These are phyloP conservation scores for Apocynum venetum DNA, from an alignment of 257 asterid species.

Conservation along the genomic window DNA sequence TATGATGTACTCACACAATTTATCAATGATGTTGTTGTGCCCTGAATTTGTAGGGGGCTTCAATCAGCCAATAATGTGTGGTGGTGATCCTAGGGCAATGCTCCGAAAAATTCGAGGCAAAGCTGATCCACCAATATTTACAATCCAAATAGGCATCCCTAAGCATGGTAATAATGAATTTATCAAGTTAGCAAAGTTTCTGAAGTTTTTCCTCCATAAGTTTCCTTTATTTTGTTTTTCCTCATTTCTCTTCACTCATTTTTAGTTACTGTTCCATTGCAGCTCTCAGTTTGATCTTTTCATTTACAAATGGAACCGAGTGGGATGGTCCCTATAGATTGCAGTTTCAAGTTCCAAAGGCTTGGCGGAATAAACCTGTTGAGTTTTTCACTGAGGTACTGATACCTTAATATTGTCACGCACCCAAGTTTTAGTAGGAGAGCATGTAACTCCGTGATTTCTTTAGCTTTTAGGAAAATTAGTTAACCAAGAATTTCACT, in stretches of 20 bases:
- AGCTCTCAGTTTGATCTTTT: constrained; percentile 79
- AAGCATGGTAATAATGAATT: constrained; percentile 54
- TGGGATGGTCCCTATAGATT: constrained; percentile 92
- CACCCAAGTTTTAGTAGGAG: neutral
- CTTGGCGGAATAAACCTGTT: constrained; percentile 59
- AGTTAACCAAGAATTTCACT: neutral
- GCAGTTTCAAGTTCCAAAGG: constrained; percentile 70
- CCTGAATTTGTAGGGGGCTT: constrained; percentile 56
- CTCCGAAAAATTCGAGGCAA: constrained; percentile 64
- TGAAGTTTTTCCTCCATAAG: neutral
- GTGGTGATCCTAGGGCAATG: constrained; percentile 90
- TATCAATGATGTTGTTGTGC: neutral
- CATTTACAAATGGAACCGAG: constrained; percentile 76
- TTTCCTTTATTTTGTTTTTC: neutral
- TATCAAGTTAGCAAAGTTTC: neutral
- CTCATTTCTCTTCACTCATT: neutral
- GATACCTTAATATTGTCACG: neutral
- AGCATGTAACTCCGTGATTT: neutral
- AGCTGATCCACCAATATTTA: constrained; percentile 70
- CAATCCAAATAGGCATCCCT: constrained; percentile 82
- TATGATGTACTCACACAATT: neutral
- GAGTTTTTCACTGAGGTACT: constrained; percentile 62
- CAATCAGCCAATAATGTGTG: constrained; percentile 96
- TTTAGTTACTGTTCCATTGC: constrained; percentile 23
- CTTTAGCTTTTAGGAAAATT: neutral